Conservation (phyloP, 2,329 filamentous ascomycete species). For the Xylaria sp. region DNA sequence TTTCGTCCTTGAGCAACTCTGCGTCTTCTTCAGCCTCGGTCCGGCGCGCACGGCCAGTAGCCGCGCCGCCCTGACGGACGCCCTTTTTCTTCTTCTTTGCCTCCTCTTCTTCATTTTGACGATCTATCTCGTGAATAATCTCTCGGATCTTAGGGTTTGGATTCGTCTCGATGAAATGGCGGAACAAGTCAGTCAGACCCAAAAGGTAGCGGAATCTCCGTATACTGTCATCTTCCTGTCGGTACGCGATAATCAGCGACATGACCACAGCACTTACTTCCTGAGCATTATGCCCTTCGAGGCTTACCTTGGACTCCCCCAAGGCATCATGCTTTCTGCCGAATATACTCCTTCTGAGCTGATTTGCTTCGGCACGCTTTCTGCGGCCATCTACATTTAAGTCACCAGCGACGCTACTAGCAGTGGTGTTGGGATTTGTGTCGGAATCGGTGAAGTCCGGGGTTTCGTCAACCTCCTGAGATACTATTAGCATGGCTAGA, state of each 20-base stretch:
- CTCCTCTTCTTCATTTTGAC: slow-evolving; percentile 83
- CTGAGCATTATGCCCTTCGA: slow-evolving; percentile 6
- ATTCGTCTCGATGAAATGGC: slow-evolving; percentile 98
- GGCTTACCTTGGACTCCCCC: slow-evolving; percentile 86
- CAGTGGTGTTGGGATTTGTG: slow-evolving; percentile 75
- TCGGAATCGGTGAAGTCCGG: slow-evolving; percentile 75
- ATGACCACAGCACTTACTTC: slow-evolving; percentile 25
- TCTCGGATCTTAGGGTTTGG: slow-evolving; percentile 94
- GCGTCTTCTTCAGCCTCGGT: slow-evolving; percentile 99
- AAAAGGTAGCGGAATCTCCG: slow-evolving; percentile 94
- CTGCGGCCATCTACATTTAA: slow-evolving; percentile 81
- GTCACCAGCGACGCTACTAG: slow-evolving; percentile 88
- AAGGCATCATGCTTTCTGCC: slow-evolving; percentile 94
- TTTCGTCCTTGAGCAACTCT: slow-evolving; percentile 87
- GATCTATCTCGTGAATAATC: slow-evolving; percentile 93
- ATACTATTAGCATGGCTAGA: slow-evolving; percentile 19
- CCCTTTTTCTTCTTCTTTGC: slow-evolving; percentile 77
- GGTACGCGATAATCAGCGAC: slow-evolving; percentile 51
- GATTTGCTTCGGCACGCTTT: slow-evolving; percentile 85
- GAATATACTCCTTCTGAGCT: slow-evolving; percentile 90
- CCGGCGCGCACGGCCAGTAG: slow-evolving; percentile 79
- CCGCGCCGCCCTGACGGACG: slow-evolving; percentile 85
- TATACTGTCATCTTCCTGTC: slow-evolving; percentile 89
- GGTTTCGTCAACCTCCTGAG: slow-evolving; percentile 71
- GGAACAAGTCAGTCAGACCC: slow-evolving; percentile 94